Conservation (phyloP, 352 stramenopile species). For the Phytophthora brassicae region DNA sequence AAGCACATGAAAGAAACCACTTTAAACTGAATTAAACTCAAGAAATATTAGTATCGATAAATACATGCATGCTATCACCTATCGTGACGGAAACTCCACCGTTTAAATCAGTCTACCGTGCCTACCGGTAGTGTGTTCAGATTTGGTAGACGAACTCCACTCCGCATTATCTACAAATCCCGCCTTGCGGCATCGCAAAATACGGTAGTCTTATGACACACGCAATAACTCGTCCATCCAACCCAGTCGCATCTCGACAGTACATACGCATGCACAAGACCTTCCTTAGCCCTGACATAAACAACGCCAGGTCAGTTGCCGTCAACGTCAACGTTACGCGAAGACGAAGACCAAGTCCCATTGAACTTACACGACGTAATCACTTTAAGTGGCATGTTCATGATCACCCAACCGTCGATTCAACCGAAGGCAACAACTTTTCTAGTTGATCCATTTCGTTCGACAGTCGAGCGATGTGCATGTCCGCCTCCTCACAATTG, state of each 20-base stretch:
- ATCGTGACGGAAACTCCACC: too few relatives aligned
- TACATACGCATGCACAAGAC: slow-evolving; percentile 17
- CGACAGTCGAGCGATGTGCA: slow-evolving; percentile 27
- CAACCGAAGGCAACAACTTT: slow-evolving; percentile 17
- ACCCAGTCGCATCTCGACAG: slow-evolving; percentile 1
- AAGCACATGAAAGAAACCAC: background rate
- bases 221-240: background rate
- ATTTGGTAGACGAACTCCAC: slow-evolving; percentile 16
- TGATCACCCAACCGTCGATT: slow-evolving; percentile 3
- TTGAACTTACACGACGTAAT: slow-evolving; percentile 19
- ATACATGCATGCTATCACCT: slow-evolving; percentile 21
- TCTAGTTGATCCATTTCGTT: slow-evolving; percentile 35
- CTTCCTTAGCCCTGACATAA: slow-evolving; percentile 11
- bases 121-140: too few relatives aligned
- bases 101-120: too few relatives aligned
- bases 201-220: too few relatives aligned
- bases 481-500: slow-evolving; percentile 31
- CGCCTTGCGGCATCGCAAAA: slow-evolving; percentile 2
- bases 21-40: slow-evolving; percentile 10
- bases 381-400: slow-evolving; percentile 11
- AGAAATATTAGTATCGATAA: slow-evolving; percentile 22
- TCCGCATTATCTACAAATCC: slow-evolving; percentile 25
- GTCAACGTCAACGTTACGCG: slow-evolving; percentile 3
- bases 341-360: background rate
- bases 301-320: slow-evolving; percentile 18